These are phyloP conservation scores for Leishmania amazonensis DNA, from an alignment of 208 protist species.

Conservation along the genomic window DNA sequence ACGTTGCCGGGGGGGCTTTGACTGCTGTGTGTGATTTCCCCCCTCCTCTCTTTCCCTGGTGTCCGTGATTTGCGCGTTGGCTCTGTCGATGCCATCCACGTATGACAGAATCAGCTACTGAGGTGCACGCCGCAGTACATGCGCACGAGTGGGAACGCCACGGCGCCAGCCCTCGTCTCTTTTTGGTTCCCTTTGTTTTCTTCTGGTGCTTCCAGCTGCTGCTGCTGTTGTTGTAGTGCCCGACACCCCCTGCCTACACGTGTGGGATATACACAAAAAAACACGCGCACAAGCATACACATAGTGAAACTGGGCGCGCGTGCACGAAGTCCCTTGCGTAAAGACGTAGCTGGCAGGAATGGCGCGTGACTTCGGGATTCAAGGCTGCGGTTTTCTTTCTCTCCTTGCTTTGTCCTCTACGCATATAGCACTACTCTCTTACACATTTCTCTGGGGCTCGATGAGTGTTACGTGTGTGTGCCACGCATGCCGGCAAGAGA, in stretches of 20 bases:
- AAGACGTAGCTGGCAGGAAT: not conserved
- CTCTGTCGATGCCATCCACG: not conserved
- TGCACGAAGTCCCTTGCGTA: not conserved
- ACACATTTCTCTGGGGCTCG: not conserved
- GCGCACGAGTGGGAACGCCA: not conserved
- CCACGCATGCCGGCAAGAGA: not conserved
- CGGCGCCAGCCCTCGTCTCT: not conserved
- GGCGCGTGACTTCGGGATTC: not conserved
- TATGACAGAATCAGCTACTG: not conserved
- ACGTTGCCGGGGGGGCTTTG: not conserved
- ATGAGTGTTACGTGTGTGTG: not conserved
- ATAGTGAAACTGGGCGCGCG: not conserved
- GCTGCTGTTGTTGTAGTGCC: not conserved
- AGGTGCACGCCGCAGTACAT: not conserved
- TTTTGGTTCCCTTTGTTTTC: slow-evolving; percentile 16
- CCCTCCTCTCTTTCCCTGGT: not conserved
- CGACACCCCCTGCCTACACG: not conserved
- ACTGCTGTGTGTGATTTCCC: not conserved
- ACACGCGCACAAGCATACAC: not conserved
- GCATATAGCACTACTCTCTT: not conserved
- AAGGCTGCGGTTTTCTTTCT: not conserved
- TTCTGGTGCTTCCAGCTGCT: slow-evolving; percentile 5
- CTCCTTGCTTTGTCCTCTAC: not conserved
- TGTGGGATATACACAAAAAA: not conserved
- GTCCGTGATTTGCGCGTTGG: not conserved